Conservation (phyloP, 306 rosid genomes). For the Cicer bijugum region DNA sequence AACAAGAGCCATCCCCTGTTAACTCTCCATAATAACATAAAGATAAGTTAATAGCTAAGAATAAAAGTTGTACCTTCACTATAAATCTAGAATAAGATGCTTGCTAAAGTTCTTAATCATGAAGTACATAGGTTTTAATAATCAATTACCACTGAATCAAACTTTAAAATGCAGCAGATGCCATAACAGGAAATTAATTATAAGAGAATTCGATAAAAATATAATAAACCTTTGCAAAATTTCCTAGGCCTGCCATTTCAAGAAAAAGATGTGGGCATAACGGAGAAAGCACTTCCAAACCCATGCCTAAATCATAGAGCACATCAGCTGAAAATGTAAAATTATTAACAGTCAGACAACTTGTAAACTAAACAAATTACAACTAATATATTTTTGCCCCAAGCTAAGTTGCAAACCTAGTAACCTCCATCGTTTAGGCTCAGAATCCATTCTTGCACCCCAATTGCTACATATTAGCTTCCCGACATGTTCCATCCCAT, state of each 20-base stretch:
- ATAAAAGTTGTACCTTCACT: slow-evolving; percentile 1
- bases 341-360: slow-evolving; percentile 47
- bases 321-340: slow-evolving; percentile 75
- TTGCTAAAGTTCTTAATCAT: slow-evolving; percentile 13
- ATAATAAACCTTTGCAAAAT: slow-evolving; percentile 77
- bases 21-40: slow-evolving; percentile 41
- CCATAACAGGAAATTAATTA: not conserved
- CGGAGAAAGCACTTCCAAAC: slow-evolving; percentile 97
- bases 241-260: slow-evolving; percentile 93
- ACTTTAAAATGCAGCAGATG: slow-evolving; percentile 28
- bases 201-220: not conserved
- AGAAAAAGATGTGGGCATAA: slow-evolving; percentile 95
- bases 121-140: not conserved
- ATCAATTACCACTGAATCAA: slow-evolving; percentile 10
- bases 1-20: slow-evolving; percentile 96
- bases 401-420: slow-evolving; percentile 62
- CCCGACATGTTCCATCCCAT: slow-evolving; percentile 98
- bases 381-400: not conserved
- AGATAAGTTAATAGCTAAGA: slow-evolving; percentile 12
- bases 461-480: slow-evolving; percentile 86
- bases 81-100: not conserved
- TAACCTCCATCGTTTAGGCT: slow-evolving; percentile 92
- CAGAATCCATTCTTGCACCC: slow-evolving; percentile 99
- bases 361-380: slow-evolving; percentile 22
- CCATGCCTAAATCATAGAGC: slow-evolving; percentile 85